phyloP scores from a whole-genome alignment of 2,329 filamentous ascomycete species.

The Domatiomyces catenatus region DNA sequence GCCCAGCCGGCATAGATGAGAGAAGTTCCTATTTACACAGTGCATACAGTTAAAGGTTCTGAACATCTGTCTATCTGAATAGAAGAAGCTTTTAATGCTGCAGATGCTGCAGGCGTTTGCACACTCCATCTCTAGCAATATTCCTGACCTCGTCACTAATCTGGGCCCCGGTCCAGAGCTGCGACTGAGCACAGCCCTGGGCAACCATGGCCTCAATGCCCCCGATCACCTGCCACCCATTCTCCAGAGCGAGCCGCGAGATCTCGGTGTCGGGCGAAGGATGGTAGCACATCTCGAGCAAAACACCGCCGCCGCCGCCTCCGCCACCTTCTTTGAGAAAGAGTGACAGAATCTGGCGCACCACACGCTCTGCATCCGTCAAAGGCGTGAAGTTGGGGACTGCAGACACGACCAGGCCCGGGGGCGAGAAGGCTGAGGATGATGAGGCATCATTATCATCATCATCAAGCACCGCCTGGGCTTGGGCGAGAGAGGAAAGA shows the following conservation, averaged over 20 bases:
- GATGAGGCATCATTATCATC: too few relatives aligned
- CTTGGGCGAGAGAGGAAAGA: slow-evolving; percentile 47
- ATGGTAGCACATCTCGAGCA: slow-evolving; percentile 19
- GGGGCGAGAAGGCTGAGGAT: slow-evolving; percentile 32
- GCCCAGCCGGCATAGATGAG: slow-evolving; percentile 70
- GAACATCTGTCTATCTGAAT: not conserved
- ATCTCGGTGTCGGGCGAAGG: slow-evolving; percentile 54
- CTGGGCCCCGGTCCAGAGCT: slow-evolving; percentile 47
- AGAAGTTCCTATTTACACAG: too few relatives aligned
- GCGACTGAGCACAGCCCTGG: slow-evolving; percentile 55
- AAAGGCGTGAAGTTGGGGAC: slow-evolving; percentile 62
- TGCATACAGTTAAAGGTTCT: too few relatives aligned
- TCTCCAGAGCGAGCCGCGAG: slow-evolving; percentile 42
- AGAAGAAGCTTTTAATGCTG: not conserved
- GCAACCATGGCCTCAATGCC: slow-evolving; percentile 66
- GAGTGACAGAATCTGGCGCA: slow-evolving; percentile 36
- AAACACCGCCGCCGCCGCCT: slow-evolving; percentile 7
- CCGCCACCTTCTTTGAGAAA: slow-evolving; percentile 34
- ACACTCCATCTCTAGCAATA: slow-evolving; percentile 4
- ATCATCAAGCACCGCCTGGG: slow-evolving; percentile 22
- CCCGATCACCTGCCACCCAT: slow-evolving; percentile 58
- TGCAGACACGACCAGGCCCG: slow-evolving; percentile 56
- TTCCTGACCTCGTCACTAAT: slow-evolving; percentile 29
- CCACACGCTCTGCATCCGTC: slow-evolving; percentile 45
- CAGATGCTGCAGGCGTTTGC: not conserved